Conservation (phyloP, 352 stramenopile species). For the Phytophthora pistaciae region DNA sequence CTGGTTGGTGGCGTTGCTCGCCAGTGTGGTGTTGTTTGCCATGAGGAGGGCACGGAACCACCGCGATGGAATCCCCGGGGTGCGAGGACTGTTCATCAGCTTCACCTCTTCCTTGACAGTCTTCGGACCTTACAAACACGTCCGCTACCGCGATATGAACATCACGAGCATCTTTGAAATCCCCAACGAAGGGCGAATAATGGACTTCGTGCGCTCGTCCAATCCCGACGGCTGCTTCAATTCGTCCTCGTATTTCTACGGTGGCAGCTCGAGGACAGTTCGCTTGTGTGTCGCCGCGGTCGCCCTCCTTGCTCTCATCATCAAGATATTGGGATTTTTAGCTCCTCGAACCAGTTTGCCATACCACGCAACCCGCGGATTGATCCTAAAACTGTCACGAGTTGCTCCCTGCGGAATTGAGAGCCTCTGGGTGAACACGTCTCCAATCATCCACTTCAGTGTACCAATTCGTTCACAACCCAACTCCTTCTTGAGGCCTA, state of each 20-base stretch:
- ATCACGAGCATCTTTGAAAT: slow-evolving; percentile 27
- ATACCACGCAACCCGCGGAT: slow-evolving; percentile 5
- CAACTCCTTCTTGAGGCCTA: neutral
- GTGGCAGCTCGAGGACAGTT: slow-evolving; percentile 19
- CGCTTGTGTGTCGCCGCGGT: slow-evolving; percentile 22
- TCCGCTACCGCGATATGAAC: slow-evolving; percentile 21
- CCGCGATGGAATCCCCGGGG: slow-evolving; percentile 32
- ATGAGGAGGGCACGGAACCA: slow-evolving; percentile 10
- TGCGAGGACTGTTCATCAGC: slow-evolving; percentile 46
- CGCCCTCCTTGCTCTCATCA: neutral
- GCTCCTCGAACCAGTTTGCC: slow-evolving; percentile 10
- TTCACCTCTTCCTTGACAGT: slow-evolving; percentile 47
- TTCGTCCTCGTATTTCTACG: slow-evolving; percentile 25
- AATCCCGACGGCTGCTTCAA: slow-evolving; percentile 28
- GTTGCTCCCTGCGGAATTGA: slow-evolving; percentile 24
- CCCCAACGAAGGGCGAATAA: slow-evolving; percentile 11
- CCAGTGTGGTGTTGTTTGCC: slow-evolving; percentile 32
- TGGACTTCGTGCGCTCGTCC: slow-evolving; percentile 23
- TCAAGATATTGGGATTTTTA: slow-evolving; percentile 17
- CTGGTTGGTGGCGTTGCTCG: slow-evolving; percentile 50
- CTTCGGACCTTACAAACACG: slow-evolving; percentile 43
- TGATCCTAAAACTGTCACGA: slow-evolving; percentile 18
- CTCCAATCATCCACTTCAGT: slow-evolving; percentile 32
- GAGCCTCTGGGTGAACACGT: slow-evolving; percentile 29
- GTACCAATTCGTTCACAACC: neutral